Base-by-base conservation (phyloP, 176 grass and related monocot species). In the Oryza glaberrima region DNA sequence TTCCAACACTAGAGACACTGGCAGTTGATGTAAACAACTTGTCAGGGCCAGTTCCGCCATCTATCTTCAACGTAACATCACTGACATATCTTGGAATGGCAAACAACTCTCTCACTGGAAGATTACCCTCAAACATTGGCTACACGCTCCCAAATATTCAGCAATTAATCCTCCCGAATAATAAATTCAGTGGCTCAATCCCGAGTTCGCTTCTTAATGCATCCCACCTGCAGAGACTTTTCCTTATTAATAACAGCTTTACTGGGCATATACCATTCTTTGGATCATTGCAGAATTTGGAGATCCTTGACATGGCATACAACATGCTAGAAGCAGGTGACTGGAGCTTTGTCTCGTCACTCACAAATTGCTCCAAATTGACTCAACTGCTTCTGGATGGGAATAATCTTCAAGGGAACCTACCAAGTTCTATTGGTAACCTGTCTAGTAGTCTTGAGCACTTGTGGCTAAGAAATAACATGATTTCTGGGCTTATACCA, bases 321-420 rank as follows among this genome's bases (percentile, higher is more conserved):
- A 88, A 91, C 64, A 66, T 67, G n/a, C 52, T 91, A n/a, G 36
- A 91, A 85, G 90, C 69, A 52, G 48, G 20, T 28, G 40, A 81
- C 3, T 81, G 85, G 82, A 76, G 34, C 38, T 54, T 88, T 34
- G 11, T 91, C 17, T 70, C 73, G 5, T 84, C 85, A n/a, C 75
- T 91, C 17, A 56, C 65, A 6, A 88, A 82, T 80, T 91, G 90
- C 36, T 38, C 36, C 36, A 38, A 6, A 38, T 6, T 38, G 36
- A 38, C 36, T 38, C 0, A 38, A 7, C 43, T 73, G 73, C 1
- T 5, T 25, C 4, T 91, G 22, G 65, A 83, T 35, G 58, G 56
- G 16, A 91, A 91, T 51, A 70, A 76, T 15, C 72, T 91, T 45
- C 46, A 84, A 81, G 90, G 90, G 22, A 81, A 16, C 11, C 72